Percentiles rank a stretch among this genome's conserved stretches.
phyloP scores from a whole-genome alignment of 371 early-diverging fungal genomes.

The Nematocida major region DNA sequence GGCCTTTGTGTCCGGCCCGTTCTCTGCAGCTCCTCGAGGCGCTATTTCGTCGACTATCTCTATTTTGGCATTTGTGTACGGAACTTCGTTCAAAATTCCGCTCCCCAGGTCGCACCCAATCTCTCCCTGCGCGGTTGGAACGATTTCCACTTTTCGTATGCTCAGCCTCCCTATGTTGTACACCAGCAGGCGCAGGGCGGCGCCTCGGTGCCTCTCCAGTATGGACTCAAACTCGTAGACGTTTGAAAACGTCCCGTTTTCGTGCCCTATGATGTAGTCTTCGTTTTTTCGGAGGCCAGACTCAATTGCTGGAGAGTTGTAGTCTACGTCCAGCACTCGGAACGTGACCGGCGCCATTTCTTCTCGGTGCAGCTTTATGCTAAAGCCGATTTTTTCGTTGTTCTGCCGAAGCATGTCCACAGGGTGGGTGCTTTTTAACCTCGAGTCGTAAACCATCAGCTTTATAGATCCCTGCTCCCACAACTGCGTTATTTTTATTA shows the following conservation, averaged over 20 bases:
- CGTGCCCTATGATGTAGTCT: constrained; percentile 59
- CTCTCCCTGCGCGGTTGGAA: constrained; percentile 29
- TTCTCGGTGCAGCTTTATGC: constrained; percentile 43
- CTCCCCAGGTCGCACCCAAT: constrained; percentile 55
- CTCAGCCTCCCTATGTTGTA: constrained; percentile 49
- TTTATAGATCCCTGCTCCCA: constrained; percentile 47
- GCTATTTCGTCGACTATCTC: not conserved
- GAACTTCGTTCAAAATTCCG: constrained; percentile 53
- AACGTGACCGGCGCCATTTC: constrained; percentile 28
- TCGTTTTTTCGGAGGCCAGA: constrained; percentile 42
- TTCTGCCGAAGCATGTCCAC: constrained; percentile 38
- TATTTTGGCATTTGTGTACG: constrained; percentile 15
- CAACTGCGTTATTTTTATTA: constrained; percentile 19
- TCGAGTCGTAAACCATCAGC: constrained; percentile 48
- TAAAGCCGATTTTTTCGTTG: constrained; percentile 52
- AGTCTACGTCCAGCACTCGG: constrained; percentile 44
- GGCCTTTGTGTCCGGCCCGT: not conserved
- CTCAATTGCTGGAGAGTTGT: constrained; percentile 47
- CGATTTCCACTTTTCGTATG: constrained; percentile 49
- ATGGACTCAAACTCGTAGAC: constrained; percentile 13
- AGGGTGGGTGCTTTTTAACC: constrained; percentile 16
- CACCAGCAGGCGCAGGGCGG: constrained; percentile 31
- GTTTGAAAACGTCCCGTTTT: constrained; percentile 19
- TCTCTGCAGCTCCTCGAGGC: not conserved
- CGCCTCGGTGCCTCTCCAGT: constrained; percentile 39